phyloP scores from a whole-genome alignment of 371 early-diverging fungal genomes.

The Mucor velutinosus region DNA sequence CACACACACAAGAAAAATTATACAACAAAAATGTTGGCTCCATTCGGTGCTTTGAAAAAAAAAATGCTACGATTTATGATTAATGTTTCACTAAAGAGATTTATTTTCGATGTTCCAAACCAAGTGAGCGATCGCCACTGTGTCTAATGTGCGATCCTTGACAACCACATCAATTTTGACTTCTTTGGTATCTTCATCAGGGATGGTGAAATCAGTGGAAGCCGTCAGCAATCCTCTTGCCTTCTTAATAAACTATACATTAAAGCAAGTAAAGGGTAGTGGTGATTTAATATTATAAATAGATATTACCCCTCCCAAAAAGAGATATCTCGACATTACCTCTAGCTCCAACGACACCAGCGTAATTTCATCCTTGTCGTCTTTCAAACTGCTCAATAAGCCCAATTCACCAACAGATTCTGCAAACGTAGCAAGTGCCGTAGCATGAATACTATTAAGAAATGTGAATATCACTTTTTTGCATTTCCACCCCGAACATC shows the following conservation, averaged over 20 bases:
- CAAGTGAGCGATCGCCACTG: slow-evolving; percentile 45
- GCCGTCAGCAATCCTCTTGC: slow-evolving; percentile 52
- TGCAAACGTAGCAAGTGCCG: slow-evolving; percentile 62
- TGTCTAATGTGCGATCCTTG: slow-evolving; percentile 49
- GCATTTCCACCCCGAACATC: background rate
- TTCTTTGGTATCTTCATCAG: slow-evolving; percentile 17
- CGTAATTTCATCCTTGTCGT: slow-evolving; percentile 47
- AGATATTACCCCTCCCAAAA: background rate
- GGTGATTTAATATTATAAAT: background rate
- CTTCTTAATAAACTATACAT: slow-evolving; percentile 45
- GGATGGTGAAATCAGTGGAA: slow-evolving; percentile 44
- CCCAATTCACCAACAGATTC: slow-evolving; percentile 61
- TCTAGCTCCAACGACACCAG: slow-evolving; percentile 49
- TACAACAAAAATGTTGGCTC: background rate
- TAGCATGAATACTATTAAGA: slow-evolving; percentile 54
- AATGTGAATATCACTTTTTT: background rate
- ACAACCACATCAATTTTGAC: slow-evolving; percentile 43
- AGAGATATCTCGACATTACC: slow-evolving; percentile 32
- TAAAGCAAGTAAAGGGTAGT: background rate
- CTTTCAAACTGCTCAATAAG: slow-evolving; percentile 35
- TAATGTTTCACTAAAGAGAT: background rate
- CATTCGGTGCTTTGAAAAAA: background rate
- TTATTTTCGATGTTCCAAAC: slow-evolving; percentile 42
- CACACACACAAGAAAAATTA: background rate
- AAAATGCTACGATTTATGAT: background rate